A percentile compares a stretch with the other conserved stretches of the same genome.
These are phyloP conservation scores for Ustilago hordei DNA, from an alignment of 1,284 basidiomycete species.

Conservation along the genomic window DNA sequence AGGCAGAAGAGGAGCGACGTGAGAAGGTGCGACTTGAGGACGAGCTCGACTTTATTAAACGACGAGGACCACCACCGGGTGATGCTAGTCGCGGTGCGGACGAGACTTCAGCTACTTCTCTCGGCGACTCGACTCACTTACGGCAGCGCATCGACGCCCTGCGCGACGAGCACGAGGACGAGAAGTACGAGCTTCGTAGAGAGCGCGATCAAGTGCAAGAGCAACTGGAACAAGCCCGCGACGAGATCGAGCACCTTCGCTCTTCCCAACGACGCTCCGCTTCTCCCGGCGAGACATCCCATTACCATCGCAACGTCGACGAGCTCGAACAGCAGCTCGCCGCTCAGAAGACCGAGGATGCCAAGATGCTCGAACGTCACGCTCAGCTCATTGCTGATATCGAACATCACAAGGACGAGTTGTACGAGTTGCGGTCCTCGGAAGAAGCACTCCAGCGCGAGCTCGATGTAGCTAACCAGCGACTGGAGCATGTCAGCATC, in stretches of 20 bases:
- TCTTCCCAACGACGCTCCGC: slow-evolving; percentile 24
- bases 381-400: slow-evolving; percentile 53
- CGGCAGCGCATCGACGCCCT: slow-evolving; percentile 52
- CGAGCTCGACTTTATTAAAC: slow-evolving; percentile 57
- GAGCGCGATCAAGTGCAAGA: slow-evolving; percentile 53
- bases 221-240: slow-evolving; percentile 42
- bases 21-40: slow-evolving; percentile 48
- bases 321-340: slow-evolving; percentile 53
- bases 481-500: slow-evolving; percentile 54
- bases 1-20: slow-evolving; percentile 41
- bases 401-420: slow-evolving; percentile 53
- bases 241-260: slow-evolving; percentile 42
- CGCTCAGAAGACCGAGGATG: slow-evolving; percentile 52
- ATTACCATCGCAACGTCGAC: slow-evolving; percentile 44
- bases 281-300: slow-evolving; percentile 29
- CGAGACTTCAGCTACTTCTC: slow-evolving; percentile 35
- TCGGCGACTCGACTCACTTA: slow-evolving; percentile 43
- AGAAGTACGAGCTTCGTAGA: slow-evolving; percentile 51
- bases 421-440: slow-evolving; percentile 49
- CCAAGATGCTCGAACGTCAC: slow-evolving; percentile 52
- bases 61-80: slow-evolving; percentile 37
- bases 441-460: slow-evolving; percentile 51
- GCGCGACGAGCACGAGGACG: slow-evolving; percentile 56
- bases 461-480: slow-evolving; percentile 53
- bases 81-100: slow-evolving; percentile 31